Percentiles rank a stretch among this genome's conserved stretches.
Conservation (phyloP, 148 eudicot genomes). For the Amaranthus hypochondriacus region DNA sequence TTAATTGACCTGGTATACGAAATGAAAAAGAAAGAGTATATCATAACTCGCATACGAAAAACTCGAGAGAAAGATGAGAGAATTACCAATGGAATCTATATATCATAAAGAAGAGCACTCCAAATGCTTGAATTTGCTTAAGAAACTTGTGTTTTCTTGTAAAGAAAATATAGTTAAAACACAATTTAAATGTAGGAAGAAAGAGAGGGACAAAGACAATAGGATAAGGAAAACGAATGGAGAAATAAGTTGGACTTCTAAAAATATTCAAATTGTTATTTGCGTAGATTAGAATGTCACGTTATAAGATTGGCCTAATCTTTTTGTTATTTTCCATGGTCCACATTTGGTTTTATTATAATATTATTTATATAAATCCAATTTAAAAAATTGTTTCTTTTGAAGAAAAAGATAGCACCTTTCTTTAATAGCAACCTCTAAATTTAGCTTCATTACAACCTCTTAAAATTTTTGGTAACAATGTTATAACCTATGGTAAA, state of each 20-base stretch:
- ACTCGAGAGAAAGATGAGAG: neutral
- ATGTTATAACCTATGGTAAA: too few relatives aligned
- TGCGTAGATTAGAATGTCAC: slow-evolving; percentile 32
- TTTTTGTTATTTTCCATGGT: slow-evolving; percentile 13
- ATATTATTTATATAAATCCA: neutral
- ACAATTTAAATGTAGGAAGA: too few relatives aligned
- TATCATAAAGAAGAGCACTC: neutral
- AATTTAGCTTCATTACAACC: too few relatives aligned
- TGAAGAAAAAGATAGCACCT: neutral
- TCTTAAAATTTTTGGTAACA: too few relatives aligned
- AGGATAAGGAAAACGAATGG: slow-evolving; percentile 29
- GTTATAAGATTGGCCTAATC: slow-evolving; percentile 12
- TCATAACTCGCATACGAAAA: too few relatives aligned
- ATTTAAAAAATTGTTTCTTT: neutral
- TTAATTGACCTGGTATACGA: neutral
- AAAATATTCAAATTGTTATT: neutral
- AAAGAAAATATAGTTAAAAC: neutral
- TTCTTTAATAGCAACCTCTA: too few relatives aligned
- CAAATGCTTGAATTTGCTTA: neutral
- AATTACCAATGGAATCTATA: neutral
- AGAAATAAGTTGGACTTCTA: slow-evolving; percentile 17
- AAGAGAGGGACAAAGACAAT: neutral
- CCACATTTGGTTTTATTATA: neutral
- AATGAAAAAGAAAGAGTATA: neutral
- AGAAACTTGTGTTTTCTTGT: neutral